Evolutionary conservation across 2,329 filamentous ascomycete species (phyloP), one percentile per base, ranked within the genome.

Genomic region (Pyricularia sp.): DNA sequence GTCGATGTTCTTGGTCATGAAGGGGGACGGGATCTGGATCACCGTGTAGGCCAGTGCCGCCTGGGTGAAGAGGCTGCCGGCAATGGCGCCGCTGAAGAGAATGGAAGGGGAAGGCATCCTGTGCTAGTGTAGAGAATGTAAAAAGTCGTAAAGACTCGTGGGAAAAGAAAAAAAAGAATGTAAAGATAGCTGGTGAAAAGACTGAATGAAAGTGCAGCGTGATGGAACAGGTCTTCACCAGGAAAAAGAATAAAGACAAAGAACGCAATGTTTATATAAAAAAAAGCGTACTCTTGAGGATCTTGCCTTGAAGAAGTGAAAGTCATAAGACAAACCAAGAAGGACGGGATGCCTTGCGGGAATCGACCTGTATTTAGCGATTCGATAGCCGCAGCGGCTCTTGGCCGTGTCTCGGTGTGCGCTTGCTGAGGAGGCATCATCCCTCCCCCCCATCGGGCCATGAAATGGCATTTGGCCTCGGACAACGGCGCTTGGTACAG

Each of bases 1-100:
- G 68, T 82, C 81, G 69, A 82, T 79, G 73, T 81, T 82, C 72
- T 82, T 82, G 68, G 74, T 71, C 79, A 82, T 81, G 71, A 81
- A 81, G 20, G 69, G 71, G 30, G 69, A 68, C 31, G 70, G 70
- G 6, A 64, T 63, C 23, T 70, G 68, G 26, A 65, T 20, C 31
- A 69, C 66, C 1, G 70, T 71, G 36, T 68, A 69, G 26, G 69
- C 68, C 9, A 31, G 12, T 9, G 66, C 69, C 7, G 42, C 64
- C 25, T 65, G 64, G 64, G 31, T 20, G n/a, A 65, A 65, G 2
- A 65, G 64, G 64, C 31, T 42, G 31, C 64, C 64, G 31, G 31
- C 64, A 2, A 65, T n/a, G 64, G 64, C 64, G 64, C 64, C 64
- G 31, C 64, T 65, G 31, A 42, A 65, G 11, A 65, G 31, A 42